Percentiles rank a stretch among this genome's conserved stretches.
Evolutionary conservation across 495 filamentous ascomycete species (phyloP).

Genomic region (Saxophila tyrrhenica): DNA sequence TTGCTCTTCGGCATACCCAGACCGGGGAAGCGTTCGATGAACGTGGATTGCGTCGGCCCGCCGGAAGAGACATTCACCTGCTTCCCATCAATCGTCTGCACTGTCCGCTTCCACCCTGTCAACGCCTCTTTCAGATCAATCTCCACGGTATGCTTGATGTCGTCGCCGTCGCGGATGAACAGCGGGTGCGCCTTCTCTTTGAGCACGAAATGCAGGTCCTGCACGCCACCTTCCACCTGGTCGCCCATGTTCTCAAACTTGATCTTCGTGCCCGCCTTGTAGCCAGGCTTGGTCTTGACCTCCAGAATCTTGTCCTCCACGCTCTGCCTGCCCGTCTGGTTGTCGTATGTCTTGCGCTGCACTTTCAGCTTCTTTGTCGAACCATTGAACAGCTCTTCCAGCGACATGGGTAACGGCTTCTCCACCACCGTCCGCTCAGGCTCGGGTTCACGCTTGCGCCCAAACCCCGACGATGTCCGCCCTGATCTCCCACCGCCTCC

Average conservation of each 20-base stretch:
- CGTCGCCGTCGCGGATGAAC: conserved; percentile 76
- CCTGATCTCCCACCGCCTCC: conserved; percentile 30
- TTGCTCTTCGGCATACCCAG: conserved; percentile 89
- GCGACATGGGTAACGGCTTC: conserved; percentile 62
- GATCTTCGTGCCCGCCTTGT: conserved; percentile 94
- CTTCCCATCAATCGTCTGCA: conserved; percentile 90
- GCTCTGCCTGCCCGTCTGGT: conserved; percentile 61
- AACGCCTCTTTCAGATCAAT: conserved; percentile 92
- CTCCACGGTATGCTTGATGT: conserved; percentile 64
- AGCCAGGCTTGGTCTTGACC: conserved; percentile 85
- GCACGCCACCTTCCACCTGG: conserved; percentile 92
- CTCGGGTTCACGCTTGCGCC: conserved; percentile 36
- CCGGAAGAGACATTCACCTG: conserved; percentile 60
- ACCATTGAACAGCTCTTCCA: conserved; percentile 81
- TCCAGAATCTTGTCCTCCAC: conserved; percentile 83
- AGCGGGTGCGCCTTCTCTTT: conserved; percentile 80
- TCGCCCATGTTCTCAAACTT: conserved; percentile 94
- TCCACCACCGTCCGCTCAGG: conserved; percentile 87
- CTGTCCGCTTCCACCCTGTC: conserved; percentile 81
- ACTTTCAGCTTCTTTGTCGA: conserved; percentile 93
- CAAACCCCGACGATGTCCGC: conserved; percentile 32
- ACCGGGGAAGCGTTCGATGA: conserved; percentile 65
- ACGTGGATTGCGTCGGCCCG: conserved; percentile 76
- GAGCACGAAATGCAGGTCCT: conserved; percentile 90
- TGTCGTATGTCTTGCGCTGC: conserved; percentile 88